phyloP scores from a whole-genome alignment of 2,329 filamentous ascomycete species.

The Stagonosporopsis vannaccii region DNA sequence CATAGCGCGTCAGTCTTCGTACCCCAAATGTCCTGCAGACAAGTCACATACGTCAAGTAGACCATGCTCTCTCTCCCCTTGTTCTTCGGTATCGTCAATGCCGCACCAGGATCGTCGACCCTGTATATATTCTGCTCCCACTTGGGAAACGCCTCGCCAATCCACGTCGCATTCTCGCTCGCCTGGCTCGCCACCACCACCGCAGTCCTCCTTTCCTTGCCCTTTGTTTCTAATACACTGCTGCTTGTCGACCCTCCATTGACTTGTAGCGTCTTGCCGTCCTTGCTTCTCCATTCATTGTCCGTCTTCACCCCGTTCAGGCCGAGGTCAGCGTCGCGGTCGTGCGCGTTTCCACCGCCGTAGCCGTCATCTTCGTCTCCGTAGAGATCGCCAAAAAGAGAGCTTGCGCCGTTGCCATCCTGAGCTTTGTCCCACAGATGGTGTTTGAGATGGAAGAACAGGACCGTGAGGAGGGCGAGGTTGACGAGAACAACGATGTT shows the following conservation, averaged over 20 bases:
- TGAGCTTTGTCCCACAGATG: slow-evolving; percentile 34
- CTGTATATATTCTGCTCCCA: slow-evolving; percentile 54
- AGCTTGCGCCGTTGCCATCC: neutral
- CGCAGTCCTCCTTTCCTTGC: slow-evolving; percentile 33
- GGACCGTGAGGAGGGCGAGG: slow-evolving; percentile 33
- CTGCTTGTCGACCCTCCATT: slow-evolving; percentile 14
- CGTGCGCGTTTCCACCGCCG: slow-evolving; percentile 6
- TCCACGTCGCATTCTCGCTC: slow-evolving; percentile 52
- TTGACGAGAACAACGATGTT: slow-evolving; percentile 34
- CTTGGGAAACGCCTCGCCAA: slow-evolving; percentile 46
- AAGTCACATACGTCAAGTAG: slow-evolving; percentile 53
- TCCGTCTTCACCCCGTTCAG: slow-evolving; percentile 6
- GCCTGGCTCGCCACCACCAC: slow-evolving; percentile 50
- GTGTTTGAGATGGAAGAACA: slow-evolving; percentile 41
- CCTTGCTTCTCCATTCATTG: slow-evolving; percentile 6
- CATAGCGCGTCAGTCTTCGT: neutral
- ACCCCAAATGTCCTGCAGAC: neutral
- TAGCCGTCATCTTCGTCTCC: slow-evolving; percentile 7
- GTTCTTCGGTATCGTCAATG: slow-evolving; percentile 54
- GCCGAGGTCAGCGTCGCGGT: slow-evolving; percentile 2
- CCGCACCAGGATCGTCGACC: slow-evolving; percentile 50
- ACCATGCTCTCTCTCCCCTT: slow-evolving; percentile 60
- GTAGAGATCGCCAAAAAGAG: slow-evolving; percentile 1
- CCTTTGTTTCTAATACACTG: neutral
- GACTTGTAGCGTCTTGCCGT: slow-evolving; percentile 23